These are phyloP conservation scores for Aspergillus candidus DNA, from an alignment of 2,329 filamentous ascomycete genomes.

Conservation along the genomic window DNA sequence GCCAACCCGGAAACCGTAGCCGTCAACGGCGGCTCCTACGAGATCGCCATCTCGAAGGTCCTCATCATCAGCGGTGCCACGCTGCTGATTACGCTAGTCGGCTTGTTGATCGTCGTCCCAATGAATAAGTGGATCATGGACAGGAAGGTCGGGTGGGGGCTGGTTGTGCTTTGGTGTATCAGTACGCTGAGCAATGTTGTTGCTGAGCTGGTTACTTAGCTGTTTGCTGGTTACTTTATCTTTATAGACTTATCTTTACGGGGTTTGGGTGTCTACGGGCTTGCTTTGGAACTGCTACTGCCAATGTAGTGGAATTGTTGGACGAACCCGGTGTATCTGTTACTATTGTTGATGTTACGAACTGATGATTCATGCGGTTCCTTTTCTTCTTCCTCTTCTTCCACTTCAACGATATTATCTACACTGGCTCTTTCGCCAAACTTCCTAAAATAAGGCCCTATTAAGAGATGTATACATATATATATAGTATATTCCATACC, in stretches of 20 bases:
- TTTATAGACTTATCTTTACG: neutral
- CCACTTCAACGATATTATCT: no score
- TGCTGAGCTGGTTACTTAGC: constrained; percentile 56
- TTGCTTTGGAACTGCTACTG: no score
- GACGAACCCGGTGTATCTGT: neutral
- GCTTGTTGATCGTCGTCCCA: constrained; percentile 74
- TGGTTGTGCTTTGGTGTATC: constrained; percentile 73
- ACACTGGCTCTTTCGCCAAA: no score
- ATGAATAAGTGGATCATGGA: constrained; percentile 82
- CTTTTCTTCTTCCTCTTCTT: no score
- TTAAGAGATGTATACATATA: no score
- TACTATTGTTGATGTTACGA: neutral
- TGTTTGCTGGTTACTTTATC: neutral
- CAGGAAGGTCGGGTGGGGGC: constrained; percentile 69
- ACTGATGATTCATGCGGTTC: no score
- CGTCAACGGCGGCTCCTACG: constrained; percentile 54
- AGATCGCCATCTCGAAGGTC: constrained; percentile 76
- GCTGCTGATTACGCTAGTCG: constrained; percentile 70
- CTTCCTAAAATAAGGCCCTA: no score
- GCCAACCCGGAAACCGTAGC: constrained; percentile 11
- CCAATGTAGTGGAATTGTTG: no score
- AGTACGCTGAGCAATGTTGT: constrained; percentile 77
- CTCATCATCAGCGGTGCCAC: constrained; percentile 81
- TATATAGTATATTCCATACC: no score
- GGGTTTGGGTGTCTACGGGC: no score